A percentile compares a stretch with the other conserved stretches of the same genome.
Evolutionary conservation across 352 stramenopile genomes (phyloP).

Genomic region (Phytophthora sp.): DNA sequence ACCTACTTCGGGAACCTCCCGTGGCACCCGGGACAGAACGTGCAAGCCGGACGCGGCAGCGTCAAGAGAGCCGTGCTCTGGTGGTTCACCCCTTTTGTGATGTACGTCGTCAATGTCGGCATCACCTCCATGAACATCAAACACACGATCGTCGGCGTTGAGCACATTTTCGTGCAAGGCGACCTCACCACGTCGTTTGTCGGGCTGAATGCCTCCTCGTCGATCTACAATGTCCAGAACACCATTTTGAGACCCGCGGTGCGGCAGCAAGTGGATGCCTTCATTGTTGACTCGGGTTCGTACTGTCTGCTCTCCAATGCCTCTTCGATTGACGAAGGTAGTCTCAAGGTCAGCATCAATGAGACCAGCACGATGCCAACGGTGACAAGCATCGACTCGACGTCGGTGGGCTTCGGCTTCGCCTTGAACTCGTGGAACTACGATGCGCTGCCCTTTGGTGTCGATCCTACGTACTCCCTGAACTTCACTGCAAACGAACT

Average conservation of each 20-base stretch:
- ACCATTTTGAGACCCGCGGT: conserved; percentile 45
- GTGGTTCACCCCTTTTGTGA: conserved; percentile 37
- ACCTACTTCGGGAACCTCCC: conserved; percentile 42
- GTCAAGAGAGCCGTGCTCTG: conserved; percentile 40
- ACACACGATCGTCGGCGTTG: conserved; percentile 33
- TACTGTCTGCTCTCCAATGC: conserved; percentile 25
- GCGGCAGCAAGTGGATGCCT: conserved; percentile 26
- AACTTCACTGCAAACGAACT: conserved; percentile 19
- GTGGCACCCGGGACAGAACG: conserved; percentile 38
- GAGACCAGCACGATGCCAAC: conserved; percentile 36
- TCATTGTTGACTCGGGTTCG: conserved; percentile 37
- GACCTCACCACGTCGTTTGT: conserved; percentile 29
- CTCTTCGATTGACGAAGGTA: not conserved
- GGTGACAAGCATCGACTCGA: conserved; percentile 38
- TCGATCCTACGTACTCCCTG: conserved; percentile 12
- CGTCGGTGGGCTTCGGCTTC: conserved; percentile 47
- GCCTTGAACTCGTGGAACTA: conserved; percentile 46
- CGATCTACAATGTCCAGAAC: conserved; percentile 35
- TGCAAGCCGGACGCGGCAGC: conserved; percentile 7
- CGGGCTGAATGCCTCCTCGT: not conserved
- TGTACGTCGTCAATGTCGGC: conserved; percentile 48
- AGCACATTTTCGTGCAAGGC: conserved; percentile 36
- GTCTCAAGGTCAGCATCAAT: conserved; percentile 13
- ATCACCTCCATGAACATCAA: conserved; percentile 47
- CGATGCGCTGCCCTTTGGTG: conserved; percentile 35